Conservation (phyloP, 2,329 filamentous ascomycete species). For the Xylariaceae sp. region DNA sequence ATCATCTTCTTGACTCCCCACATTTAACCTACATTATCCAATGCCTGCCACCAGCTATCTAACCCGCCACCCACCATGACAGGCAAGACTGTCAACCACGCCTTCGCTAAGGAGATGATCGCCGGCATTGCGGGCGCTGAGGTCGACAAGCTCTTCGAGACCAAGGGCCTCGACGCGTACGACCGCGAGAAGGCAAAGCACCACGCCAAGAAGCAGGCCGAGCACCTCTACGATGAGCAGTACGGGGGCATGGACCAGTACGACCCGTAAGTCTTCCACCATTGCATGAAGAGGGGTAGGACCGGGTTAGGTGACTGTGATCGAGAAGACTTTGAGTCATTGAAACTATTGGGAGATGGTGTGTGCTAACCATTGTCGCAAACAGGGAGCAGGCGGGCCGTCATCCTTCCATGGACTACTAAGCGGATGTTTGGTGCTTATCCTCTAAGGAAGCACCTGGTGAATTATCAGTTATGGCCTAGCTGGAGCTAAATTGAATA, state of each 20-base stretch:
- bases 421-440: conserved; percentile 1
- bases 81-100: conserved; percentile 69
- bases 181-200: conserved; percentile 56
- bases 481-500: too few relatives aligned
- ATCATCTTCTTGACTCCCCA: too few relatives aligned
- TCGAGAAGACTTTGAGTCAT: too few relatives aligned
- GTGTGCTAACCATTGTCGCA: too few relatives aligned
- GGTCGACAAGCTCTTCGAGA: conserved; percentile 71
- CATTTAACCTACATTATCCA: too few relatives aligned
- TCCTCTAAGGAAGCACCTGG: too few relatives aligned
- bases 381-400: too few relatives aligned
- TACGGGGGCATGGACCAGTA: conserved; percentile 51
- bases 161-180: conserved; percentile 58
- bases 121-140: conserved; percentile 69
- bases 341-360: too few relatives aligned
- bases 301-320: too few relatives aligned
- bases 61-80: not conserved
- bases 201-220: conserved; percentile 53
- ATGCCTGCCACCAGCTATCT: too few relatives aligned
- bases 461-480: too few relatives aligned
- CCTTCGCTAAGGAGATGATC: conserved; percentile 73
- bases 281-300: too few relatives aligned
- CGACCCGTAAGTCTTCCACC: conserved; percentile 51
- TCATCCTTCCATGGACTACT: conserved; percentile 13
- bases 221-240: conserved; percentile 59